Conservation (phyloP, 1,139 yeast species). For the Pichia sp. region DNA sequence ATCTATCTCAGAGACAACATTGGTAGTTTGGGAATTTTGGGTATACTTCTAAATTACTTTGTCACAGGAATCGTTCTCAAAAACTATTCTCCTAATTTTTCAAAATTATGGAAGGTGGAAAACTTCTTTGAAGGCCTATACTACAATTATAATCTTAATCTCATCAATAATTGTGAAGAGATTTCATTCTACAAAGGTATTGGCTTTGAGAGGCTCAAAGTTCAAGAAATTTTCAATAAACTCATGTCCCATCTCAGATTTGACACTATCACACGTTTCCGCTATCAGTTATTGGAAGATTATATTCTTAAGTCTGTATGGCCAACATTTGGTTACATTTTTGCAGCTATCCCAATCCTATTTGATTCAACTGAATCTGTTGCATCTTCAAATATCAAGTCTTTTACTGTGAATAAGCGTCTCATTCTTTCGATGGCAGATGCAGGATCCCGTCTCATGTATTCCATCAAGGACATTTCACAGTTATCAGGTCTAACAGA, state of each 20-base stretch:
- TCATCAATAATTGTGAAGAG: constrained; percentile 87
- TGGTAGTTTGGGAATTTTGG: constrained; percentile 78
- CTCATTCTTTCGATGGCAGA: constrained; percentile 88
- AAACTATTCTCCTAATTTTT: constrained; percentile 76
- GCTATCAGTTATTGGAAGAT: constrained; percentile 74
- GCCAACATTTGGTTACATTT: constrained; percentile 91
- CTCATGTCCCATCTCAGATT: constrained; percentile 40
- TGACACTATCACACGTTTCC: constrained; percentile 46
- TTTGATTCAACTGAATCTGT: constrained; percentile 23
- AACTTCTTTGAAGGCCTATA: constrained; percentile 85
- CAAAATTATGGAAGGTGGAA: constrained; percentile 64
- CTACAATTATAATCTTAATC: constrained; percentile 77
- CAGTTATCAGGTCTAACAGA: constrained; percentile 89
- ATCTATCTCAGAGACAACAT: constrained; percentile 77
- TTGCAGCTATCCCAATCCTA: constrained; percentile 82
- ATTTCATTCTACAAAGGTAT: constrained; percentile 94
- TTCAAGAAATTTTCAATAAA: constrained; percentile 49
- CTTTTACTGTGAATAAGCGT: constrained; percentile 84
- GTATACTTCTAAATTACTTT: constrained; percentile 75
- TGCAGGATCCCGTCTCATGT: constrained; percentile 95
- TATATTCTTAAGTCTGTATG: constrained; percentile 85
- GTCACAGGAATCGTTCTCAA: constrained; percentile 73
- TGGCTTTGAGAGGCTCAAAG: constrained; percentile 65
- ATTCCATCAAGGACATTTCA: constrained; percentile 91
- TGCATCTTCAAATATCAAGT: constrained; percentile 63